Evolutionary conservation across 306 rosid species (phyloP).

Genomic region (Hippophae tibetana): DNA sequence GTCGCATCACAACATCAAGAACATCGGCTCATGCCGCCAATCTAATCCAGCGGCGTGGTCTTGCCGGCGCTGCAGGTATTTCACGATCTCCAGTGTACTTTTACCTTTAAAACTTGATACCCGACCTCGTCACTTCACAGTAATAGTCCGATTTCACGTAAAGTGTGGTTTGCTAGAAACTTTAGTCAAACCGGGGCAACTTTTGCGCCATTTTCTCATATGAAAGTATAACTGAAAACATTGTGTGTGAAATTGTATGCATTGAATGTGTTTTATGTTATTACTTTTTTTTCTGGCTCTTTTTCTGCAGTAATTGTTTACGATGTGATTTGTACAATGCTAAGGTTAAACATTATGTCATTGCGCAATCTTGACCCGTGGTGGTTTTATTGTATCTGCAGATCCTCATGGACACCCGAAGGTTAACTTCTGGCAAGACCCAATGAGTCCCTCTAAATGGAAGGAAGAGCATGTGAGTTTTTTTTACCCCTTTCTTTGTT

Average conservation of each 20-base stretch:
- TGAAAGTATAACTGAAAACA: background rate
- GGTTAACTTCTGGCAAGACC: slow-evolving; percentile 76
- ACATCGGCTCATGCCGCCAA: slow-evolving; percentile 31
- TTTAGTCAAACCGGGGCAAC: background rate
- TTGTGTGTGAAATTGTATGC: background rate
- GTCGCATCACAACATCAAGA: slow-evolving; percentile 43
- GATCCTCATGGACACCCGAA: slow-evolving; percentile 80
- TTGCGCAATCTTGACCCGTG: background rate
- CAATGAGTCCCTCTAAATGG: slow-evolving; percentile 89
- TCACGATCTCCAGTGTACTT: slow-evolving; percentile 1
- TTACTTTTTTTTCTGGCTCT: background rate
- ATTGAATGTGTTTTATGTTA: background rate
- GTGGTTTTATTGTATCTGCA: slow-evolving; percentile 25
- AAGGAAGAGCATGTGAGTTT: slow-evolving; percentile 95
- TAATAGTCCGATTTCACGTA: background rate
- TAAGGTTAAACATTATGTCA: background rate
- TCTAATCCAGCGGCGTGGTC: slow-evolving; percentile 62
- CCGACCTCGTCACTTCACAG: slow-evolving; percentile 16
- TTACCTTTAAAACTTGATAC: slow-evolving; percentile 5
- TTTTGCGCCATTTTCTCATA: background rate
- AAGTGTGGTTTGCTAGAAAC: background rate
- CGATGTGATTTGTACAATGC: background rate
- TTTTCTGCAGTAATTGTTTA: background rate
- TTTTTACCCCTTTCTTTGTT: background rate
- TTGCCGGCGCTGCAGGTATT: slow-evolving; percentile 80